Conservation (phyloP, 2,329 filamentous ascomycete species). For the Elsinoe fawcettii region DNA sequence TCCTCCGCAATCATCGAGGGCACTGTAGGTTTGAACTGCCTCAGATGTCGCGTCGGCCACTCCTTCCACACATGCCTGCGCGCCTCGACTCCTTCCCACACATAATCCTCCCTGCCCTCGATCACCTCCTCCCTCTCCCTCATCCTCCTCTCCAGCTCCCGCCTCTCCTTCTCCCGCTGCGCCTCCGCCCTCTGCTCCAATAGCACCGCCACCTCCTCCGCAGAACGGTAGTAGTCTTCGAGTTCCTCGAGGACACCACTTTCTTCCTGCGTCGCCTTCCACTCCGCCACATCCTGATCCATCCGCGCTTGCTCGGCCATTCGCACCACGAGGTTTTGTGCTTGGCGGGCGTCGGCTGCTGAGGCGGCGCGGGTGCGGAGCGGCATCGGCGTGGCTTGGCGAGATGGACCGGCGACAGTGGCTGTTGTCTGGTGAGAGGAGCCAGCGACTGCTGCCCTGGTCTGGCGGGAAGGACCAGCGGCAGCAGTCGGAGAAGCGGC, state of each 20-base stretch:
- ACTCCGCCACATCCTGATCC: background rate
- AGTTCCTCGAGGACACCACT: background rate
- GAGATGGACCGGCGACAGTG: background rate
- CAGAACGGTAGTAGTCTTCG: background rate
- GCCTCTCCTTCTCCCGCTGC: background rate
- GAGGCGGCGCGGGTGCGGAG: background rate
- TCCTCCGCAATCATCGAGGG: background rate
- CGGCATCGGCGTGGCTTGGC: background rate
- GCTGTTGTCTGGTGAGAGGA: background rate
- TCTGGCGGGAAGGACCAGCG: background rate
- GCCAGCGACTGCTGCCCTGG: background rate
- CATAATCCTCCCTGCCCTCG: background rate
- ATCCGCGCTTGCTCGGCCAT: background rate
- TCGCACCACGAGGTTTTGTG: background rate
- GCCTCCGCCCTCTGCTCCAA: background rate
- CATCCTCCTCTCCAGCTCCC: background rate
- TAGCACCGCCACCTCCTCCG: background rate
- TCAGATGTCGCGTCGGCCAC: background rate
- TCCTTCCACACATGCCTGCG: background rate
- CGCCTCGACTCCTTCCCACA: background rate
- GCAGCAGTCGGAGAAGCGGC: background rate
- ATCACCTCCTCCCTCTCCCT: background rate
- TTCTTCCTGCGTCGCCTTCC: background rate
- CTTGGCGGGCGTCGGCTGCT: background rate
- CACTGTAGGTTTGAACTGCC: background rate